These are phyloP conservation scores for Diaporthe sp. DNA, from an alignment of 2,329 filamentous ascomycete genomes.

Conservation along the genomic window DNA sequence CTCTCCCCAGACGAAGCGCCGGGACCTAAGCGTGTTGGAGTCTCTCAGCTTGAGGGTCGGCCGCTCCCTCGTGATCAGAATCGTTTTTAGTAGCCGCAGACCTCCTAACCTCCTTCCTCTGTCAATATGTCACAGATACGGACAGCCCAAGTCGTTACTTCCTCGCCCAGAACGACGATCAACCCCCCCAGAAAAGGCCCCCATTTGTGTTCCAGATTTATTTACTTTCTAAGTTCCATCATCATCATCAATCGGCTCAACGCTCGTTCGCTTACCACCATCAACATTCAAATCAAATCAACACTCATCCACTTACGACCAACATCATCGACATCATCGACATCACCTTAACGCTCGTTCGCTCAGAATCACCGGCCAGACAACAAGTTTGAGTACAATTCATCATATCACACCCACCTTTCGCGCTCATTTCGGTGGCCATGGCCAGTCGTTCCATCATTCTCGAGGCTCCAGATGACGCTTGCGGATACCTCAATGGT, in stretches of 20 bases:
- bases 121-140: background rate
- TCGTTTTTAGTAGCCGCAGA: background rate
- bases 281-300: background rate
- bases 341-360: background rate
- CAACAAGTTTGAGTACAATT: background rate
- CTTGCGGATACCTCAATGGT: slow-evolving; percentile 34
- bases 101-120: background rate
- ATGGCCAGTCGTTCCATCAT: slow-evolving; percentile 25
- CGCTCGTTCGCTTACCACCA: background rate
- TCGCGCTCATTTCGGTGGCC: slow-evolving; percentile 4
- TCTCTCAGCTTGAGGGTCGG: background rate
- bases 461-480: slow-evolving; percentile 26
- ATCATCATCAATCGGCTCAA: background rate
- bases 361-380: background rate
- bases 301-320: background rate
- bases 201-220: background rate
- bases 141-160: background rate
- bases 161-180: background rate
- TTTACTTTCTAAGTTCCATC: background rate
- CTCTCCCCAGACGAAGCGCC: background rate
- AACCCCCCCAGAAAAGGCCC: no score
- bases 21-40: no score
- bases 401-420: background rate
- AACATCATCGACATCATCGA: background rate
- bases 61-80: background rate